Evolutionary conservation across 2,329 filamentous ascomycete species (phyloP).

Genomic region (Ascochyta lentis): DNA sequence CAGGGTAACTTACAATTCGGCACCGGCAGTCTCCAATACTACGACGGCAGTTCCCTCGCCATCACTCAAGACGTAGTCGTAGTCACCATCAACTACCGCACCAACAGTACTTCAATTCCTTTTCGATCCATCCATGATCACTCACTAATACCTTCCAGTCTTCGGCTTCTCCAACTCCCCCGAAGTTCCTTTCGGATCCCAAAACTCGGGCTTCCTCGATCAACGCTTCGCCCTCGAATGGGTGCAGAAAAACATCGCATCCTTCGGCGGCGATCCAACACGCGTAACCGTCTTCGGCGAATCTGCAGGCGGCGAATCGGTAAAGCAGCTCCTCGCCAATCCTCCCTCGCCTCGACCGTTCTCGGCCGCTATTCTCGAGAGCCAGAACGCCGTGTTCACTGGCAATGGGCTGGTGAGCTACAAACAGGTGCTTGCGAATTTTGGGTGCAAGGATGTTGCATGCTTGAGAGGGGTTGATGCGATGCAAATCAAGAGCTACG

Average conservation of each 20-base stretch:
- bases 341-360: conserved; percentile 26
- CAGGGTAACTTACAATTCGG: conserved; percentile 34
- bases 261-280: conserved; percentile 55
- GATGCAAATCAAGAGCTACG: conserved; percentile 12
- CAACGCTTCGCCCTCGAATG: conserved; percentile 61
- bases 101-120: conserved; percentile 20
- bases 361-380: conserved; percentile 33
- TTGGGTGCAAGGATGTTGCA: conserved; percentile 13
- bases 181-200: conserved; percentile 24
- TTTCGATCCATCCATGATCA: no score
- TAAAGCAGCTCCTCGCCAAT: conserved; percentile 31
- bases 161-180: conserved; percentile 35
- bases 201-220: conserved; percentile 62
- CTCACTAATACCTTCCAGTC: conserved; percentile 8
- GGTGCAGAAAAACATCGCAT: conserved; percentile 56
- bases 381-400: conserved; percentile 18
- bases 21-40: conserved; percentile 20
- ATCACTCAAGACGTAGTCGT: conserved; percentile 32
- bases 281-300: conserved; percentile 56
- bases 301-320: conserved; percentile 30
- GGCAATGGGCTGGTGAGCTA: conserved; percentile 17
- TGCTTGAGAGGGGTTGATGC: conserved; percentile 14
- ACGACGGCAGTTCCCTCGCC: conserved; percentile 35
- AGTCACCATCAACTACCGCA: conserved; percentile 37
- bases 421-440: conserved; percentile 13